Evolutionary conservation across 208 protist genomes (phyloP), one percentile per base, ranked within the genome.

Genomic region (Leishmania lainsoni): DNA sequence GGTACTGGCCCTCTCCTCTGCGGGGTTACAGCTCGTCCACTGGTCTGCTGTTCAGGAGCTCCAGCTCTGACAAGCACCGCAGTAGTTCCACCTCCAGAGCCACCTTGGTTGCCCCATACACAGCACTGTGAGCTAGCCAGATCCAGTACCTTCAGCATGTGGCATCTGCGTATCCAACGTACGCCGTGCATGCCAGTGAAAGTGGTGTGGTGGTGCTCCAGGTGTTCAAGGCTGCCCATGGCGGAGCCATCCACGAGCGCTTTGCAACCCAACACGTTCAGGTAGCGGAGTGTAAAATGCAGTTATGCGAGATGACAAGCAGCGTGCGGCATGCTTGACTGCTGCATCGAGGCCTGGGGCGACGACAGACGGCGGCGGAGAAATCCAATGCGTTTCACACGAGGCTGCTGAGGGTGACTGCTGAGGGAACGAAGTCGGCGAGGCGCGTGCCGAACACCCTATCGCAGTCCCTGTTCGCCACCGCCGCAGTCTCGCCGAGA

Each of bases 361-460:
- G 35, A 35, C 35, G 0, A 35, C 35, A 35, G 35, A 1, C 35
- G 35, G 35, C 35, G 1, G 35, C 35, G 35, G 35, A 35, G 35
- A 35, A 35, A 35, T 35, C 35, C 35, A 35, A 35, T 35, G 35
- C 35, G 35, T 35, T 35, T 35, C 35, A 35, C 35, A 35, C 35
- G 35, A 35, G 35, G 35, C 35, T 35, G 35, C 35, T 35, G 26
- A 91, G 83, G 48, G 98, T 96, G 20, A 98, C 83, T 76, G 98
- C 93, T 78, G 98, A 98, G 39, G 82, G 52, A 22, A 17, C 35
- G 52, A 14, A 20, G 52, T 6, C 52, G 52, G 52, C 12, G 14
- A 58, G 52, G 52, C 52, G 4, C 16, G 52, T 14, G 52, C 52
- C 52, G 20, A 20, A 2, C 52, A 58, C 52, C 52, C 52, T 5